phyloP scores from a whole-genome alignment of 192 early-diverging fungal genomes.

The Pilaira anomala region DNA sequence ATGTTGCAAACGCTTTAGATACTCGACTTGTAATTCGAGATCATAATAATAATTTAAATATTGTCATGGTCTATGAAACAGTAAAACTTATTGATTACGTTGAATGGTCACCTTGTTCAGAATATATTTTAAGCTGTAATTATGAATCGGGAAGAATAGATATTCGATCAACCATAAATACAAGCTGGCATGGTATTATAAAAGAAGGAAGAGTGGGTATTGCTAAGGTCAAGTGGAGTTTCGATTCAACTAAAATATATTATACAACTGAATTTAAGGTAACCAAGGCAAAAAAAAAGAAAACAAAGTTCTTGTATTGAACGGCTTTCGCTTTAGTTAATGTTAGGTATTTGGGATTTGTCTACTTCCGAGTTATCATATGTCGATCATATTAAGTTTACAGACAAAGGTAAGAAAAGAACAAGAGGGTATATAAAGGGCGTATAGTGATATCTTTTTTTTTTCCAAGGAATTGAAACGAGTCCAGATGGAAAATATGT shows the following conservation, averaged over 20 bases:
- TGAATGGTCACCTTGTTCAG: slow-evolving; percentile 65
- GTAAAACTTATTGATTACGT: slow-evolving; percentile 50
- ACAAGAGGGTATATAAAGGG: not conserved
- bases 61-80: slow-evolving; percentile 57
- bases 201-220: slow-evolving; percentile 51
- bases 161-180: slow-evolving; percentile 57
- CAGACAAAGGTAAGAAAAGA: slow-evolving; percentile 44
- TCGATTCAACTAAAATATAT: slow-evolving; percentile 27
- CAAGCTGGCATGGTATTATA: slow-evolving; percentile 53
- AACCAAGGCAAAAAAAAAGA: slow-evolving; percentile 21
- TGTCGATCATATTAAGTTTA: slow-evolving; percentile 69
- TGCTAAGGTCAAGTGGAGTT: not conserved
- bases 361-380: slow-evolving; percentile 48
- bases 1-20: slow-evolving; percentile 68
- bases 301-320: too few relatives aligned
- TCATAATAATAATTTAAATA: slow-evolving; percentile 57
- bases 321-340: slow-evolving; percentile 41
- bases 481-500: slow-evolving; percentile 63
- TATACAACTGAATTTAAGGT: slow-evolving; percentile 4
- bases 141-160: slow-evolving; percentile 43
- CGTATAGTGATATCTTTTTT: not conserved
- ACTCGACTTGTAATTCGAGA: slow-evolving; percentile 65
- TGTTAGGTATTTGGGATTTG: slow-evolving; percentile 69
- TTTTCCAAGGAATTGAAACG: slow-evolving; percentile 56
- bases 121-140: slow-evolving; percentile 53